Evolutionary conservation across 805 yeast species (phyloP).

Genomic region (Yamadazyma ubonensis): DNA sequence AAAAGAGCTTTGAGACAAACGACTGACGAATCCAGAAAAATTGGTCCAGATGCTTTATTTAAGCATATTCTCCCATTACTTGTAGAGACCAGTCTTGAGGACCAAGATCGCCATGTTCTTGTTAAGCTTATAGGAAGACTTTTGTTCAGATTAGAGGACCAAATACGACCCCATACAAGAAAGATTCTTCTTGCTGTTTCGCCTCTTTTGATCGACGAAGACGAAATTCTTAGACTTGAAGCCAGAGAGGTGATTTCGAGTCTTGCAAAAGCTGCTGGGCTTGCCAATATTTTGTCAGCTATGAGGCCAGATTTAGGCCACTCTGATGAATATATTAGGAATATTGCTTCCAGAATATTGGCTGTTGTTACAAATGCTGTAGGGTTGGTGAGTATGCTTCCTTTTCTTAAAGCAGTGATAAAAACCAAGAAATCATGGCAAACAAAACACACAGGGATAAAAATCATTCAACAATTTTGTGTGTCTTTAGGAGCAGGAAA

Average conservation of each 20-base stretch:
- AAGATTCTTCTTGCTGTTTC: constrained; percentile 70
- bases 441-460: constrained; percentile 80
- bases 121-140: constrained; percentile 75
- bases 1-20: constrained; percentile 67
- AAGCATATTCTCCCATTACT: constrained; percentile 73
- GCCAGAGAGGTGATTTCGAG: constrained; percentile 77
- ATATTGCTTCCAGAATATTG: constrained; percentile 71
- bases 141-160: constrained; percentile 60
- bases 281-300: constrained; percentile 73
- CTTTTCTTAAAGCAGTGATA: constrained; percentile 80
- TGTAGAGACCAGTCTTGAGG: constrained; percentile 69
- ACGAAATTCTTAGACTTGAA: constrained; percentile 67
- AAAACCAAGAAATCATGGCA: constrained; percentile 74
- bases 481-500: constrained; percentile 62
- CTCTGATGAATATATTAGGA: constrained; percentile 76
- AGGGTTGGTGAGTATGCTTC: constrained; percentile 69
- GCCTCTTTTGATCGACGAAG: constrained; percentile 80
- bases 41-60: constrained; percentile 71
- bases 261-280: constrained; percentile 77
- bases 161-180: constrained; percentile 70
- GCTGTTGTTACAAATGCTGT: constrained; percentile 82
- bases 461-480: constrained; percentile 75
- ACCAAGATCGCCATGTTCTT: constrained; percentile 78
- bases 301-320: constrained; percentile 82
- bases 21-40: constrained; percentile 52